A percentile compares a stretch with the other conserved stretches of the same genome.
Evolutionary conservation across 495 filamentous ascomycete species (phyloP).

Genomic region (Neurospora sp.): DNA sequence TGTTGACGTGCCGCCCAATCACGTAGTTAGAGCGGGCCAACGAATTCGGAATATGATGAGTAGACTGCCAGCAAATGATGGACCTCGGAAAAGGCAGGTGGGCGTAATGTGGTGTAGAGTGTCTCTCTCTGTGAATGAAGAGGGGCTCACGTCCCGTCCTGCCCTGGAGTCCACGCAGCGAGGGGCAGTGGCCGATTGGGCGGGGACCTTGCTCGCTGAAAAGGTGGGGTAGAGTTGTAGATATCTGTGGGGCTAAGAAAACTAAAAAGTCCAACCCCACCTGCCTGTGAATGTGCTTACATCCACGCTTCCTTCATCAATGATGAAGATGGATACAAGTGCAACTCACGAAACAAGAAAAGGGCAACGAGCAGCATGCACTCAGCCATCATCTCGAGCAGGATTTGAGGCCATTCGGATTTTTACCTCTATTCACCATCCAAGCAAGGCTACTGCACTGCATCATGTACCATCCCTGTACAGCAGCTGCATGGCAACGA

Average conservation of each 20-base stretch:
- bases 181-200: neutral
- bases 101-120: neutral
- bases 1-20: neutral
- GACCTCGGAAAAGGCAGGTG: neutral
- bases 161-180: neutral
- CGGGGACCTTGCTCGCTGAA: neutral
- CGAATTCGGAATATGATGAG: too few species aligned
- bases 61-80: neutral
- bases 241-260: neutral
- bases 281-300: neutral
- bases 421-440: neutral
- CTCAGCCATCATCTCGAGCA: neutral
- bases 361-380: neutral
- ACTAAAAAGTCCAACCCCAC: neutral
- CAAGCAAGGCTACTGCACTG: neutral
- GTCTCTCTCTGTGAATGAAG: neutral
- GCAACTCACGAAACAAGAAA: neutral
- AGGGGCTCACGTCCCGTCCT: neutral
- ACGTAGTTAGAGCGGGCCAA: neutral
- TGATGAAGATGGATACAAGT: neutral
- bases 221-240: neutral
- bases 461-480: neutral
- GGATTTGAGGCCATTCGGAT: neutral
- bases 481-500: constrained; percentile 3
- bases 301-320: neutral